Base-by-base conservation (phyloP, 2,329 filamentous ascomycete genomes). In the Cercospora berteroae region DNA sequence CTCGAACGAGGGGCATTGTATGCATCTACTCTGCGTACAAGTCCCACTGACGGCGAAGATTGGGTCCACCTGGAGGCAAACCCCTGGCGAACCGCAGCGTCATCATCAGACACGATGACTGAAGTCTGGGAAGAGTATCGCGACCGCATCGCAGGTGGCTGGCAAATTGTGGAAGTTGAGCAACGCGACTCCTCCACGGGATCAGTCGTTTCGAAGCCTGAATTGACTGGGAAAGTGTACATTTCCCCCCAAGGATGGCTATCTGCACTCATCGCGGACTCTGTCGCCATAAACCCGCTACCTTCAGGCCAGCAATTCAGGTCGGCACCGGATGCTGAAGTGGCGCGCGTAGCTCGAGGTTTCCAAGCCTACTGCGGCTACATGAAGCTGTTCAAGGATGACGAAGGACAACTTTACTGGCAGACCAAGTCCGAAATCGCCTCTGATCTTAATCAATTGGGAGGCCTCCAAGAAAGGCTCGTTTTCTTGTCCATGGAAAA, bases 91-190 rank as follows among this genome's bases (percentile, higher is more conserved):
- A 42, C n/a, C 16, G 36, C 36, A 16, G 16, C 16, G 7, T 16
- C 36, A 20, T 48, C 18, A 23, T 23, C 42, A 20, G n/a, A 25
- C 18, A 50, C 20, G 25, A 66, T 66, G 64, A 52, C 59, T n/a
- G 64, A 63, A 52, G 63, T 74, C 48, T 74, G 73, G 73, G 44
- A 66, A 39, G 50, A 72, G 60, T 72, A 74, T 60, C 42, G 62
- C 48, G 50, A 62, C 60, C 42, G 33, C 9, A 59, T 75, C 60
- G 66, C 70, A 27, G 73, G 73, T 33, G 70, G 69, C 65, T 75
- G 73, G 73, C 71, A 72, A 68, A 70, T 66, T 61, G 68, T 75
- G 33, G 70, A 69, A 25, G 73, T 60, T 68, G 69, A 75, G 44
- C 63, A 71, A 44, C 70, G 69, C 64, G 66, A 71, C 56, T 60